A percentile compares a stretch with the other conserved stretches of the same genome.
Conservation (phyloP, 371 early-diverging fungal genomes). For the Mortierella sp. region DNA sequence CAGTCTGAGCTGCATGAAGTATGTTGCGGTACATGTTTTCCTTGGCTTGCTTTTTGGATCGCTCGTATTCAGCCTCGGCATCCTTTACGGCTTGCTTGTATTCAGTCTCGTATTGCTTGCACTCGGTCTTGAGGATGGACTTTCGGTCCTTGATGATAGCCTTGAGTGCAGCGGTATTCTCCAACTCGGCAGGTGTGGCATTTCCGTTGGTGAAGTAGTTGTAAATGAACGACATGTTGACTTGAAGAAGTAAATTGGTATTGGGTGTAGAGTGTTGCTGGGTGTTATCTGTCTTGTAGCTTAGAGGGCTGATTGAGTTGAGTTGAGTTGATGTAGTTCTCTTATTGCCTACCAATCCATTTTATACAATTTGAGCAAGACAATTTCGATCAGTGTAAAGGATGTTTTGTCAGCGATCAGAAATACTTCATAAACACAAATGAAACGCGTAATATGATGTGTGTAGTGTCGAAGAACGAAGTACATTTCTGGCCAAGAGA, state of each 20-base stretch:
- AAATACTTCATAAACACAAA: too few species aligned
- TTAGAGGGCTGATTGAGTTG: too few species aligned
- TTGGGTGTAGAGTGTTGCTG: background rate
- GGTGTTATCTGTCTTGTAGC: too few species aligned
- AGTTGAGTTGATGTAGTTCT: too few species aligned
- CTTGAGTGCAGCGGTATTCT: constrained; percentile 36
- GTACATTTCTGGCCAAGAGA: too few species aligned
- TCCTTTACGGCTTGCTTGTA: constrained; percentile 30
- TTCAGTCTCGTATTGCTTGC: constrained; percentile 21
- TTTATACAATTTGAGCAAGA: too few species aligned
- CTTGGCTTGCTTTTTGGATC: constrained; percentile 27
- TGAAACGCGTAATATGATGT: too few species aligned
- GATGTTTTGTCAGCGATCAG: too few species aligned
- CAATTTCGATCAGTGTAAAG: too few species aligned
- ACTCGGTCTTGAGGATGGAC: constrained; percentile 24
- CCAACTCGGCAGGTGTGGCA: constrained; percentile 19
- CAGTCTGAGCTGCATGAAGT: constrained; percentile 13
- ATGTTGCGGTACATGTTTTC: constrained; percentile 12
- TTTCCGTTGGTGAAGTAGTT: constrained; percentile 21
- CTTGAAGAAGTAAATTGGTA: background rate
- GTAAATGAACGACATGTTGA: constrained; percentile 33
- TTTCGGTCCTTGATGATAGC: constrained; percentile 36
- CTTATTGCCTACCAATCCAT: too few species aligned
- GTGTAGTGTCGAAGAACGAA: too few species aligned
- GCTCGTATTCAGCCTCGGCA: constrained; percentile 33